A percentile compares a stretch with the other conserved stretches of the same genome.
phyloP scores from a whole-genome alignment of 345 rosid genomes.

The thale cress (Arabidopsis thaliana) region TAIR10.1 NC_003076.8:24974001-24974500 shows the following conservation, averaged over 20 bases:
- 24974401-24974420: slow-evolving; percentile 45
- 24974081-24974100: not conserved
- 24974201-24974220: slow-evolving; percentile 40
- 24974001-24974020: slow-evolving; percentile 49
- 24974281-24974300: slow-evolving; percentile 25
- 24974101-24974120: slow-evolving; percentile 40
- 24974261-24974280: slow-evolving; percentile 34
- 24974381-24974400: slow-evolving; percentile 46
- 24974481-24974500: slow-evolving; percentile 55
- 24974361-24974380: slow-evolving; percentile 61
- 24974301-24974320: slow-evolving; percentile 24
- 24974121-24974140: slow-evolving; percentile 68
- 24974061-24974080: slow-evolving; percentile 32
- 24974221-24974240: slow-evolving; percentile 20
- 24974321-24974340: slow-evolving; percentile 32
- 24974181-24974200: slow-evolving; percentile 50
- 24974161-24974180: slow-evolving; percentile 46
- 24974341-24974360: slow-evolving; percentile 49
- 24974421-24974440: slow-evolving; percentile 59
- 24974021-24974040: slow-evolving; percentile 54
- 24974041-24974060: slow-evolving; percentile 65
- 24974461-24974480: slow-evolving; percentile 85
- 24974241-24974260: slow-evolving; percentile 40
- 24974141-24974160: slow-evolving; percentile 62
- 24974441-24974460: slow-evolving; percentile 53